Base-by-base conservation (phyloP, 345 rosid species). In the Anacardium occidentale region DNA sequence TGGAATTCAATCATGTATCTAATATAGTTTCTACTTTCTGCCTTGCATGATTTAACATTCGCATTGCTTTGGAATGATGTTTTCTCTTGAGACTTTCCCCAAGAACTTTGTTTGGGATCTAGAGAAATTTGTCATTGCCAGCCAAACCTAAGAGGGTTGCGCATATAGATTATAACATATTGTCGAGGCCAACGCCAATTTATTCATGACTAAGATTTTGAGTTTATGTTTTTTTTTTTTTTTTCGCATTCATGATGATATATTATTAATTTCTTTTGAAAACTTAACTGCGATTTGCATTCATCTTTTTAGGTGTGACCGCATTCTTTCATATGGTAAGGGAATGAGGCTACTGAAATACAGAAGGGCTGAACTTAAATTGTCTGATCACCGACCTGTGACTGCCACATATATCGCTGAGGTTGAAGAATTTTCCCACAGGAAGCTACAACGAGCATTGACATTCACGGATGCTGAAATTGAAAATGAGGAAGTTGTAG, bases 361-460 rank as follows among this genome's bases (percentile, higher is more conserved):
- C 83, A 48, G 87, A 75, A 80, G 99, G 70, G 79, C 80, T 22
- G 99, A 95, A 69, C 85, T 88, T 59, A 85, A 68, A 55, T 81
- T 89, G 65, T 95, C 99, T 21, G 99, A 95, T 79, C 99, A 95
- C 77, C 92, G 99, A 40, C 99, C 99, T 7, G 99, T 95, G 62
- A 85, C 88, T 25, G 99, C 99, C 44, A 83, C 82, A 4, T 95
- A 83, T 75, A 68, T 82, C 85, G 96, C 82, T 61, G 99, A 90
- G 81, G 98, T 88, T 13, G 99, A 95, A 77, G 94, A 89, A 78
- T 90, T 92, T 80, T 88, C 75, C 50, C 75, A 90, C 0, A 84
- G 80, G 80, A 95, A 87, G 78, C 90, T 95, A 69, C 98, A 95
- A 75, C 86, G 85, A 53, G 97, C 94, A 0, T 93, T 95, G 77